Conservation (phyloP, 768 basidiomycete species). For the Collybia nuda region DNA sequence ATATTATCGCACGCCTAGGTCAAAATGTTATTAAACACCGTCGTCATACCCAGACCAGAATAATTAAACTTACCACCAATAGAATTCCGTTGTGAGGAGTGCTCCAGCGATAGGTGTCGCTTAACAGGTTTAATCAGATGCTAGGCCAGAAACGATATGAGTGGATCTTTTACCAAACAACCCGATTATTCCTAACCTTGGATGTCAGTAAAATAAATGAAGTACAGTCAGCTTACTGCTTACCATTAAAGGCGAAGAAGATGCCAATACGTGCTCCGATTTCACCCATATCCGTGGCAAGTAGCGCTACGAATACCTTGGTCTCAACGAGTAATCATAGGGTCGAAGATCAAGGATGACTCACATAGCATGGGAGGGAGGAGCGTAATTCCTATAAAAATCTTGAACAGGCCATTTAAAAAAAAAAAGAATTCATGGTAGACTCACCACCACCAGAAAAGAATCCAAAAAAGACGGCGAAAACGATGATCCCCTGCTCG, state of each 20-base stretch:
- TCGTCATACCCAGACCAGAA: too few species aligned
- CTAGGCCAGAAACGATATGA: not conserved
- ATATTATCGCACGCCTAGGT: constrained; percentile 12
- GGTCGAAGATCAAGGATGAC: not conserved
- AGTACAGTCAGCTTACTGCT: not conserved
- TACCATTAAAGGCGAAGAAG: constrained; percentile 42
- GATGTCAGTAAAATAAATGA: not conserved
- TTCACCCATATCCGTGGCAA: constrained; percentile 40
- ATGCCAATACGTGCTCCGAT: constrained; percentile 50
- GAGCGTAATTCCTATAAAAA: constrained; percentile 14
- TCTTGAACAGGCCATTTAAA: not conserved
- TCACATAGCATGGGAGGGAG: constrained; percentile 27
- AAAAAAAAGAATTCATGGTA: constrained; percentile 4
- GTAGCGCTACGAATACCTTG: constrained; percentile 16
- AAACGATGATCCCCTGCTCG: constrained; percentile 30
- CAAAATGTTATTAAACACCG: not conserved
- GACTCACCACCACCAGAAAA: constrained; percentile 39
- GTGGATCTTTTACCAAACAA: constrained; percentile 32
- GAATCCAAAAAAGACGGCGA: constrained; percentile 46
- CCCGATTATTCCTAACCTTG: constrained; percentile 20
- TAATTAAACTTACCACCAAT: constrained; percentile 11
- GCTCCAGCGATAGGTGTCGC: constrained; percentile 1
- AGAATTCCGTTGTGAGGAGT: constrained; percentile 1
- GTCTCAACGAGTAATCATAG: not conserved
- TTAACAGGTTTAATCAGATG: not conserved